Evolutionary conservation across 768 basidiomycete genomes (phyloP).

Genomic region (Suillus paluster): DNA sequence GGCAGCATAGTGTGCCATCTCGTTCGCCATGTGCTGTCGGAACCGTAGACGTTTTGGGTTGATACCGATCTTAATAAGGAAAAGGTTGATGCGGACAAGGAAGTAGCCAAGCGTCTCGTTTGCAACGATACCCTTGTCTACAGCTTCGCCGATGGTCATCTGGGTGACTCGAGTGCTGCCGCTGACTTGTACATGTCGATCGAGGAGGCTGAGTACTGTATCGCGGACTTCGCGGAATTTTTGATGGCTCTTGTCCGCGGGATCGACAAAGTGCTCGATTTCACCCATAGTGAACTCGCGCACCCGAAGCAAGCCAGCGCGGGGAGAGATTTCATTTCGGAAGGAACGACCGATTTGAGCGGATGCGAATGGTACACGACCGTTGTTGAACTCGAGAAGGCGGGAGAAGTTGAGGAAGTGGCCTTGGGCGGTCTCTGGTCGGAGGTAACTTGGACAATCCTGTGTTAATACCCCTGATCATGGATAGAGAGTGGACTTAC

Average conservation of each 20-base stretch:
- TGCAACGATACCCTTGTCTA: slow-evolving; percentile 83
- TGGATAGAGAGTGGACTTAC: slow-evolving; percentile 38
- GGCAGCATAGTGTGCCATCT: slow-evolving; percentile 99
- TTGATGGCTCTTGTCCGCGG: slow-evolving; percentile 84
- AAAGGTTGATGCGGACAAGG: slow-evolving; percentile 88
- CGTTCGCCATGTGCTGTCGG: slow-evolving; percentile 98
- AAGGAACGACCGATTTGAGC: slow-evolving; percentile 96
- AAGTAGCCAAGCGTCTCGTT: slow-evolving; percentile 99
- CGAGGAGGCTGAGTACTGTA: slow-evolving; percentile 74
- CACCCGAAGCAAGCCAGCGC: slow-evolving; percentile 93
- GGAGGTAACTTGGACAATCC: slow-evolving; percentile 70
- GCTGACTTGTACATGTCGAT: slow-evolving; percentile 79
- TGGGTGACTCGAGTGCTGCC: slow-evolving; percentile 67
- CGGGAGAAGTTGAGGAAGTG: slow-evolving; percentile 99
- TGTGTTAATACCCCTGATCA: neutral
- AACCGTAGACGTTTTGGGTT: slow-evolving; percentile 83
- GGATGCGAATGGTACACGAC: slow-evolving; percentile 93
- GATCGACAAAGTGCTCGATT: slow-evolving; percentile 99
- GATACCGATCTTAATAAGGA: slow-evolving; percentile 91
- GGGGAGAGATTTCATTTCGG: slow-evolving; percentile 98
- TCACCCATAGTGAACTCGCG: slow-evolving; percentile 99
- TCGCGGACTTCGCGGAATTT: slow-evolving; percentile 84
- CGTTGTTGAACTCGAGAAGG: slow-evolving; percentile 97
- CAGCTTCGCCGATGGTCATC: slow-evolving; percentile 89
- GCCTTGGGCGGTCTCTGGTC: slow-evolving; percentile 97